A percentile compares a stretch with the other conserved stretches of the same genome.
Conservation (phyloP, 768 basidiomycete species). For the Lanmaoa rubissima region DNA sequence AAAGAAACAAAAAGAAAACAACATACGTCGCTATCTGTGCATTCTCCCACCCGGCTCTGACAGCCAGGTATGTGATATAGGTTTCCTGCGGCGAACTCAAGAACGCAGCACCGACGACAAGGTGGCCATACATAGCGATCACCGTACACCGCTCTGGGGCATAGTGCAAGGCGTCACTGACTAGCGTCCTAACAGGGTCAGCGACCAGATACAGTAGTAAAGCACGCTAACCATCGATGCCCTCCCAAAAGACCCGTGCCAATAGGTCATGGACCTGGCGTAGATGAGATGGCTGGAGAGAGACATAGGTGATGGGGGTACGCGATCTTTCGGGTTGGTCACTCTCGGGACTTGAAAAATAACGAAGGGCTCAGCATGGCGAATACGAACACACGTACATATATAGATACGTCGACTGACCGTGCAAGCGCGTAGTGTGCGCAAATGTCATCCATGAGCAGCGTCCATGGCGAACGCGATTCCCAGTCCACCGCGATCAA, state of each 20-base stretch:
- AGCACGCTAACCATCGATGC: conserved; percentile 59
- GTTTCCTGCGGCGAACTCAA: conserved; percentile 77
- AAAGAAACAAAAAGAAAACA: background rate
- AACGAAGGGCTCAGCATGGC: background rate
- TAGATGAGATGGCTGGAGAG: conserved; percentile 58
- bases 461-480: conserved; percentile 68
- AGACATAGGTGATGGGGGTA: conserved; percentile 62
- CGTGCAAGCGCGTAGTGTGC: conserved; percentile 61
- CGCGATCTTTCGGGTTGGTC: conserved; percentile 40
- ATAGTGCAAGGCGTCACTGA: conserved; percentile 66
- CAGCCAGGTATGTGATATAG: conserved; percentile 81
- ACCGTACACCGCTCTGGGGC: conserved; percentile 72
- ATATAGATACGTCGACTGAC: conserved; percentile 35
- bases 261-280: conserved; percentile 72
- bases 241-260: conserved; percentile 68
- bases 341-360: conserved; percentile 49
- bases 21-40: conserved; percentile 71
- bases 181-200: conserved; percentile 35
- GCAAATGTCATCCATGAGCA: conserved; percentile 68
- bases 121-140: conserved; percentile 65
- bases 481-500: conserved; percentile 72
- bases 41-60: conserved; percentile 80
- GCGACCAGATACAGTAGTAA: background rate
- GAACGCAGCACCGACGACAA: conserved; percentile 75
- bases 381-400: background rate